A percentile compares a stretch with the other conserved stretches of the same genome.
phyloP scores from a whole-genome alignment of 1,284 basidiomycete species.

The Cutaneotrichosporon spelunceum region DNA sequence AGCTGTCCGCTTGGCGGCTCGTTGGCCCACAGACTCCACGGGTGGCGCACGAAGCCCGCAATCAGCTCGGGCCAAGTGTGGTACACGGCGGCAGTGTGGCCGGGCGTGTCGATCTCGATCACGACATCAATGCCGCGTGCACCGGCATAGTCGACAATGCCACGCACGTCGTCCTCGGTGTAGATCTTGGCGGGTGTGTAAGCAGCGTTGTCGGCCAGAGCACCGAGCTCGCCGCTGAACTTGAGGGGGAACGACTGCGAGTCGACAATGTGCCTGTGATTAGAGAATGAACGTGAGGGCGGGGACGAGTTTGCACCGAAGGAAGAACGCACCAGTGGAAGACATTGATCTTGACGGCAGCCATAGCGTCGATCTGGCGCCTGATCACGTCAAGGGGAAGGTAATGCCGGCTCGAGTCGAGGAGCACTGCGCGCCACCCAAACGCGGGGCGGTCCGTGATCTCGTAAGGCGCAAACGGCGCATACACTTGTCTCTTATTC shows the following conservation, averaged over 20 bases:
- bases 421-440: slow-evolving; percentile 64
- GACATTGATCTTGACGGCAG: slow-evolving; percentile 64
- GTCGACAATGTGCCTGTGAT: slow-evolving; percentile 6
- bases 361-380: slow-evolving; percentile 73
- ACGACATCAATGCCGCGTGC: slow-evolving; percentile 77
- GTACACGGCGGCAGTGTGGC: slow-evolving; percentile 61
- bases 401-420: slow-evolving; percentile 62
- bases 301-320: too few relatives aligned
- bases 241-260: slow-evolving; percentile 9
- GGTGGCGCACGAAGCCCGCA: slow-evolving; percentile 44
- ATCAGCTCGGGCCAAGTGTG: slow-evolving; percentile 67
- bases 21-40: slow-evolving; percentile 55
- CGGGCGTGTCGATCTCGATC: slow-evolving; percentile 73
- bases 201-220: slow-evolving; percentile 61
- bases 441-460: slow-evolving; percentile 53
- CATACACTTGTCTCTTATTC: slow-evolving; percentile 15
- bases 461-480: slow-evolving; percentile 41
- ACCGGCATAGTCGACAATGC: slow-evolving; percentile 68
- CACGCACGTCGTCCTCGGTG: slow-evolving; percentile 59
- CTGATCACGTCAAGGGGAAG: not conserved
- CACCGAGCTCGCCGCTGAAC: slow-evolving; percentile 54
- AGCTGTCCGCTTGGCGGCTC: slow-evolving; percentile 81
- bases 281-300: not conserved
- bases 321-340: slow-evolving; percentile 15
- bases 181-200: slow-evolving; percentile 55